Evolutionary conservation across 2,329 filamentous ascomycete species (phyloP).

Genomic region (Phyllosticta citrichinensis): DNA sequence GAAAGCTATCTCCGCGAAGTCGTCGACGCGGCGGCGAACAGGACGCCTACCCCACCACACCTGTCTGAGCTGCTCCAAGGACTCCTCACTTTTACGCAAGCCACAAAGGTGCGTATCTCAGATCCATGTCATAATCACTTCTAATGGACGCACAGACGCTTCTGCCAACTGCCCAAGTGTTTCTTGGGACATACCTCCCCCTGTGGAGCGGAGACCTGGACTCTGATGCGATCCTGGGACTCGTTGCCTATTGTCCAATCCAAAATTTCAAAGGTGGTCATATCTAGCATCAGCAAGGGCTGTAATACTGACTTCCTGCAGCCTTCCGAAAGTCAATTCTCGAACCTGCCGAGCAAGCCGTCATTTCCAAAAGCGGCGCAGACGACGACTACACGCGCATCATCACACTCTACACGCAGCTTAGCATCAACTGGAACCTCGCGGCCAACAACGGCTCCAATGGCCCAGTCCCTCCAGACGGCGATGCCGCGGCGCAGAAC

Average conservation of each 20-base stretch:
- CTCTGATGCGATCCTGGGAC: constrained; percentile 40
- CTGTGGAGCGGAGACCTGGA: constrained; percentile 27
- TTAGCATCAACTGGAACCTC: constrained; percentile 42
- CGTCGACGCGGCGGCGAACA: constrained; percentile 7
- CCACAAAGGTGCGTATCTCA: constrained; percentile 24
- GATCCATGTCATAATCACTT: background rate
- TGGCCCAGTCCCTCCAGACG: constrained; percentile 20
- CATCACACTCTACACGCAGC: constrained; percentile 54
- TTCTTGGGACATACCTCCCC: constrained; percentile 26
- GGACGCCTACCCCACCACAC: constrained; percentile 14
- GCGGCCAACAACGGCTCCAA: constrained; percentile 23
- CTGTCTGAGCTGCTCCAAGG: constrained; percentile 24
- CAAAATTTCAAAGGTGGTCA: constrained; percentile 45
- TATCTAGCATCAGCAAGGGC: background rate
- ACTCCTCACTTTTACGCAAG: constrained; percentile 23
- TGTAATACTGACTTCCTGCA: constrained; percentile 11
- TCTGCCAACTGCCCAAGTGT: constrained; percentile 20
- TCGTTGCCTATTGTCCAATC: constrained; percentile 39
- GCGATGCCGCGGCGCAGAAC: constrained; percentile 27
- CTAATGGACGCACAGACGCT: constrained; percentile 18
- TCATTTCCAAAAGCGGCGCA: constrained; percentile 26
- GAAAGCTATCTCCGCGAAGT: constrained; percentile 6
- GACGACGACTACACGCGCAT: constrained; percentile 46
- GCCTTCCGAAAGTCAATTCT: constrained; percentile 30
- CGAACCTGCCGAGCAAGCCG: constrained; percentile 28